Conservation (phyloP, 306 rosid genomes). For the Ochetophila trinervis region DNA sequence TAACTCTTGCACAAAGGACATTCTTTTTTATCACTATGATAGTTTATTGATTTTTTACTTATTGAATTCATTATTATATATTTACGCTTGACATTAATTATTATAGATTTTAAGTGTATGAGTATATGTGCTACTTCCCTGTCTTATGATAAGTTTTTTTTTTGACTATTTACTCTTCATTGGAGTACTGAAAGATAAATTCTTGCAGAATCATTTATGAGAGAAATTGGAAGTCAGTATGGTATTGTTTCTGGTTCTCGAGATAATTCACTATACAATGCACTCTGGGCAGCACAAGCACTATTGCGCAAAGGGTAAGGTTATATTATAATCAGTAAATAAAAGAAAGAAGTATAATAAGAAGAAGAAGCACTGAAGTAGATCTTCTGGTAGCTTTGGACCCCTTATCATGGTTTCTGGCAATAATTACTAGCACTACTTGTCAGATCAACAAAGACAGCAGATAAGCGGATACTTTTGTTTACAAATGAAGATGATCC, state of each 20-base stretch:
- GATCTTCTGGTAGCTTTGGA: not conserved
- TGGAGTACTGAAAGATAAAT: not conserved
- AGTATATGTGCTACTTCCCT: too few relatives aligned
- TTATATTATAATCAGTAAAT: slow-evolving; percentile 1
- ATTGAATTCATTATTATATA: too few relatives aligned
- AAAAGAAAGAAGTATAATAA: not conserved
- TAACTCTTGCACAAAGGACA: too few relatives aligned
- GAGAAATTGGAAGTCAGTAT: slow-evolving; percentile 72
- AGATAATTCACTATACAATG: slow-evolving; percentile 86
- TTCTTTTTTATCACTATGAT: too few relatives aligned
- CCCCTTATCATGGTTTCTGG: slow-evolving; percentile 4
- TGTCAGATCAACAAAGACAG: slow-evolving; percentile 73
- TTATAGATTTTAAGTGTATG: too few relatives aligned
- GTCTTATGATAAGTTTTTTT: too few relatives aligned
- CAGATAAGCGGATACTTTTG: slow-evolving; percentile 75
- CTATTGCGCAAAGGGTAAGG: slow-evolving; percentile 86
- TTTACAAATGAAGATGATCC: slow-evolving; percentile 97
- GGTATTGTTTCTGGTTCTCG: slow-evolving; percentile 70
- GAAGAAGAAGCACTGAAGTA: too few relatives aligned
- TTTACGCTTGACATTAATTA: too few relatives aligned
- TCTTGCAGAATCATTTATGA: slow-evolving; percentile 58
- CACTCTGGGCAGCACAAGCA: slow-evolving; percentile 91
- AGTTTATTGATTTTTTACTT: too few relatives aligned
- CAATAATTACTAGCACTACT: slow-evolving; percentile 14
- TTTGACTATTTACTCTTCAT: too few relatives aligned